A percentile compares a stretch with the other conserved stretches of the same genome.
Conservation (phyloP, 2,329 filamentous ascomycete genomes). For the Colletotrichum sp. region DNA sequence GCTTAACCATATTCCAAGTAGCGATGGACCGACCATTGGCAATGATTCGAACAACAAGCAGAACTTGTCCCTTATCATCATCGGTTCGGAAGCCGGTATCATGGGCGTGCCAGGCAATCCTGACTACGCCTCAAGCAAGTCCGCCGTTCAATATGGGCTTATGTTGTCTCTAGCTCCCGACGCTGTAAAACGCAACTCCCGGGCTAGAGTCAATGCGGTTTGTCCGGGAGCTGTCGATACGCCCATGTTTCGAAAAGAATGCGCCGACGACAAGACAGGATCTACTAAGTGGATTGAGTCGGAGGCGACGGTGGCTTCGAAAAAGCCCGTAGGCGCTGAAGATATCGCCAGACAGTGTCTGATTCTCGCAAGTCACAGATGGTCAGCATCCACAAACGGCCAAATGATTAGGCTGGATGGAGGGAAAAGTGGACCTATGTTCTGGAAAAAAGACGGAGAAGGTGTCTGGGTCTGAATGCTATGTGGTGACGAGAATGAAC, state of each 20-base stretch:
- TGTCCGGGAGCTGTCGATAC: fast-evolving
- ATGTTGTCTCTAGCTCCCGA: not conserved
- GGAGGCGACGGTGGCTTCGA: not conserved
- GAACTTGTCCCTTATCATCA: fast-evolving
- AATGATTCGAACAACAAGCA: too few relatives aligned
- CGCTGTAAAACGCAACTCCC: too few relatives aligned
- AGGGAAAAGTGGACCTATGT: not conserved
- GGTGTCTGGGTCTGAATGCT: not conserved
- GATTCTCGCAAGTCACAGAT: not conserved
- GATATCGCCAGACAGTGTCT: not conserved
- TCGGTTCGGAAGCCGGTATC: not conserved
- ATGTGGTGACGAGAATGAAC: not conserved
- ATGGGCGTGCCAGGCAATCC: not conserved
- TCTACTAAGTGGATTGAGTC: not conserved
- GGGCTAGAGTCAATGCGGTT: too few relatives aligned
- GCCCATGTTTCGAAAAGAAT: not conserved
- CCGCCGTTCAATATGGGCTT: not conserved
- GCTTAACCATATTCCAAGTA: not conserved
- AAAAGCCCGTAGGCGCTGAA: fast-evolving
- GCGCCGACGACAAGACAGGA: fast-evolving
- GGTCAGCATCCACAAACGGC: not conserved
- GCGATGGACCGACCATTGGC: too few relatives aligned
- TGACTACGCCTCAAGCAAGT: not conserved
- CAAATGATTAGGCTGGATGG: not conserved
- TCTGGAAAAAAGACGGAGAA: not conserved